Evolutionary conservation across 257 asterid genomes (phyloP), one percentile per base, ranked within the genome.

Genomic region (Nicotiana otophora): DNA sequence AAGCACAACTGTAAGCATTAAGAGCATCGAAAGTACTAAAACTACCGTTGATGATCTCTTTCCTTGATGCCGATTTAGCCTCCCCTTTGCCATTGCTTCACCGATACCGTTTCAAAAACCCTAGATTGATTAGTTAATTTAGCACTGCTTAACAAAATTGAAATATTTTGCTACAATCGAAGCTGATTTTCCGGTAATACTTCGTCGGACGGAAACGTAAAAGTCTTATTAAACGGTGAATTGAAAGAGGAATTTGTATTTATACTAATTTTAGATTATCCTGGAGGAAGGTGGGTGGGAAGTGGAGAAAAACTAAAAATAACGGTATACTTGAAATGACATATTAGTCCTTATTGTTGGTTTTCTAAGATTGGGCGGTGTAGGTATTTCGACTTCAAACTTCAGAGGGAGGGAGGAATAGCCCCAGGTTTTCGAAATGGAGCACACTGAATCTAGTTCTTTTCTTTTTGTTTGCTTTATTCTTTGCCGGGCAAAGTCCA

Each of bases 1-100:
- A 42, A 93, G 91, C 79, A 95, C 97, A 28, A 95, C 85, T 23
- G 98, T 80, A 28, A 95, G 87, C 97, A 92, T 92, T 17, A 95
- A 87, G 11, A 95, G 89, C 93, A 93, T 89, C 57, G 88, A 87
- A 3, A 95, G 93, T 55, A 93, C 92, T 91, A 92, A 82, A 58
- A 89, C 87, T 36, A 84, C 88, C 68, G 97, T 90, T 15, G 95
- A 89, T 7, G 93, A 90, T 91, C 89, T 89, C 91, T 87, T 95
- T 14, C 92, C 91, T 20, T 91, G 97, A 80, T 93, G 90, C 81
- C 94, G 92, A 84, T 86, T 83, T 34, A 86, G 84, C 86, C 92
- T 87, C 72, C 86, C 92, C 85, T 90, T 95, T 75, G 92, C 90
- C 96, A 90, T 90, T 84, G 70, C 83, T 77, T 75, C 63, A 51